Base-by-base conservation (phyloP, 2,329 filamentous ascomycete genomes). In the Aureobasidium sp. region DNA sequence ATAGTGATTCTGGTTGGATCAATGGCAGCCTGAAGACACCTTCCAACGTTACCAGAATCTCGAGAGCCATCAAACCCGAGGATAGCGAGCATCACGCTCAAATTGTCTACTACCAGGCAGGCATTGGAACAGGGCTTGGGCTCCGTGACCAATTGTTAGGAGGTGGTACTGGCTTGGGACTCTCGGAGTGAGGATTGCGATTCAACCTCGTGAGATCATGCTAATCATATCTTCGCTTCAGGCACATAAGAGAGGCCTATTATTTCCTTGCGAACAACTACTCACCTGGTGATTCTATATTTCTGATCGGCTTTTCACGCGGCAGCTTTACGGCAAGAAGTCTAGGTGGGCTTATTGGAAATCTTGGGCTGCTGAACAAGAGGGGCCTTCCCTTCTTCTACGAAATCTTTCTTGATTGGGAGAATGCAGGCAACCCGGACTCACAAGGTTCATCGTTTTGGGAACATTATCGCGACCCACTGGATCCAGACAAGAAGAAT, bases 241-340 rank as follows among this genome's bases (percentile, higher is more conserved):
- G 31, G 55, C 71, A 86, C 58, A 80, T 87, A 62, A 79, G 82
- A 12, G 83, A 85, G 68, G 81, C 83, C 0, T 87, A 87, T 67
- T 77, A 79, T 2, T 86, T 85, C 66, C 73, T 86, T 1, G 83
- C 82, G 62, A 79, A 82, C 66, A 87, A 86, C 71, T 86, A 85
- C 42, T 64, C 66, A 22, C 62, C 65, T n/a, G 68, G 65, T 36
- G 77, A 78, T 53, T 74, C 77, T 39, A 75, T 78, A 27, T 78
- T 72, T 67, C 64, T 78, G 2, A 72, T 78, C 47, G 77, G 77
- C 0, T 77, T 77, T 66, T 77, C 74, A 8, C 68, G 76, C 27
- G 76, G 76, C 9, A 72, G 76, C 5, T 79, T 74, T 58, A 79
- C 74, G 0, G 72, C 72, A 15, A 69, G 75, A 25, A 74, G 73